Percentiles rank a stretch among this genome's conserved stretches.
Evolutionary conservation across 1,139 yeast genomes (phyloP).

Genomic region (Geotrichum citri-aurantii): DNA sequence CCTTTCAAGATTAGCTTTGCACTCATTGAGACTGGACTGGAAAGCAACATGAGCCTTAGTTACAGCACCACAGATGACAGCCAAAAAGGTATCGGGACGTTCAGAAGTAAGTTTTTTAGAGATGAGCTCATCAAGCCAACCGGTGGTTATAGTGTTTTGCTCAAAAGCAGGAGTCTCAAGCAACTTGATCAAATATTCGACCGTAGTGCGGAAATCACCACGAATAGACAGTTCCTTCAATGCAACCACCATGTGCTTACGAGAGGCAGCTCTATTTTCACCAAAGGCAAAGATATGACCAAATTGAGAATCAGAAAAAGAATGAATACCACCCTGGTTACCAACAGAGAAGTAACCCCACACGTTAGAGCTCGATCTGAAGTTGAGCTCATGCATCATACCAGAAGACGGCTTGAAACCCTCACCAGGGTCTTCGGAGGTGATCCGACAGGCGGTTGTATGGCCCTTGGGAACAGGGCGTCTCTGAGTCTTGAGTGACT

Average conservation of each 20-base stretch:
- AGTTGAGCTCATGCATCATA: slow-evolving; percentile 88
- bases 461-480: slow-evolving; percentile 95
- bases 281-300: slow-evolving; percentile 99
- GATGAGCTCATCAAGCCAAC: slow-evolving; percentile 96
- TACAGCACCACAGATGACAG: slow-evolving; percentile 96
- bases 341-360: slow-evolving; percentile 99
- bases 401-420: slow-evolving; percentile 99
- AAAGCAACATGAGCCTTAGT: slow-evolving; percentile 85
- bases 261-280: slow-evolving; percentile 94
- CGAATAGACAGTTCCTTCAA: slow-evolving; percentile 91
- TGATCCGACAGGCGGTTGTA: slow-evolving; percentile 97
- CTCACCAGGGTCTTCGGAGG: slow-evolving; percentile 98
- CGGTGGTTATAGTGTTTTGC: slow-evolving; percentile 93
- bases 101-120: slow-evolving; percentile 91
- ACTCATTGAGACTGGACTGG: slow-evolving; percentile 64
- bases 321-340: slow-evolving; percentile 94
- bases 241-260: slow-evolving; percentile 98
- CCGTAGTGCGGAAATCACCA: slow-evolving; percentile 99
- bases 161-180: slow-evolving; percentile 96
- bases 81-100: slow-evolving; percentile 85
- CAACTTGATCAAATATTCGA: slow-evolving; percentile 89
- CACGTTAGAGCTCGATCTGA: slow-evolving; percentile 93
- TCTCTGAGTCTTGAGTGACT: slow-evolving; percentile 72
- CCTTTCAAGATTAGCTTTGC: slow-evolving; percentile 69
- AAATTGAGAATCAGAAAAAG: slow-evolving; percentile 95